Base-by-base conservation (phyloP, 2,329 filamentous ascomycete genomes). In the Colletotrichum caudatum region DNA sequence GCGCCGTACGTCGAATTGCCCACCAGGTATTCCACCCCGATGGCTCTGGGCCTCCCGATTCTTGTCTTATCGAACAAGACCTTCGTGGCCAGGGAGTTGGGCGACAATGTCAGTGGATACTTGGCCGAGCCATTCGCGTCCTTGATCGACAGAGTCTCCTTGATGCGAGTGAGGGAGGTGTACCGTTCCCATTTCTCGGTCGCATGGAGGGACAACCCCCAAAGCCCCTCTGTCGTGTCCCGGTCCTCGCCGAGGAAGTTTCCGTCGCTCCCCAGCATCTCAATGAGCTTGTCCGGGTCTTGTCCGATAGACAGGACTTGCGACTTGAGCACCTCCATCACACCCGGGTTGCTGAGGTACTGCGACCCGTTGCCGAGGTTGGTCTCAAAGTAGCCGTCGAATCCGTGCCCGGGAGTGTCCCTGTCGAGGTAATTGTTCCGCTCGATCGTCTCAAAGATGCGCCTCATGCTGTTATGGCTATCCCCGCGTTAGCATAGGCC, bases 371-470 rank as follows among this genome's bases (percentile, higher is more conserved):
- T 77, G 70, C 77, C 76, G 12, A 57, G 50, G 18, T 44, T 46
- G 14, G 62, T 64, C 14, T 58, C 29, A 5, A 64, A 57, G 37
- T 64, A 77, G 44, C 87, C 88, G 56, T 85, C 78, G 72, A 84
- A 87, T 4, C 88, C 88, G 74, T 90, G 88, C 85, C n/a, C 78
- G 46, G 16, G 82, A 70, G 26, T 80, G 4, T 23, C 33, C 29
- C 18, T 23, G 23, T 82, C 78, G 2, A 88, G 79, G 77, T 90
- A 88, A 37, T 82, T 76, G 81, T 86, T 87, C 62, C 84, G 82
- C 80, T 92, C 89, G 20, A 91, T 77, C 75, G 83, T 85, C 74
- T 82, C 77, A 65, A 87, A 88, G 78, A 90, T 89, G 72, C 84
- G 81, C 71, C 88, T 83, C 89, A 92, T 91, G 68, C 88, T 89